Evolutionary conservation across 257 asterid genomes (phyloP), one percentile per base, ranked within the genome.

Genomic region (Verbena officinalis): DNA sequence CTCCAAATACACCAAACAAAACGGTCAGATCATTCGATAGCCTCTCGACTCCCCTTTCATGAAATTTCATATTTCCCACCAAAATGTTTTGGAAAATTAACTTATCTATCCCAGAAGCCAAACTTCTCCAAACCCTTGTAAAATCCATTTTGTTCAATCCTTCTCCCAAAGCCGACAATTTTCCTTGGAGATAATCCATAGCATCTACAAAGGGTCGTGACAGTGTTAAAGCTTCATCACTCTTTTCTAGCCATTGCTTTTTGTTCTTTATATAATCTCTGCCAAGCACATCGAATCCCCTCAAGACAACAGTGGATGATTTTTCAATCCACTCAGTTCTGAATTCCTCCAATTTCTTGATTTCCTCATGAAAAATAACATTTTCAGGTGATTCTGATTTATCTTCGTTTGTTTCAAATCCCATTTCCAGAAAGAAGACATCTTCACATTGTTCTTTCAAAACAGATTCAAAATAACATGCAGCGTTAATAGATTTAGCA

Each of bases 221-320:
- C 42, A 84, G 79, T 12, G 75, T 49, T 59, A 53, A 68, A 53
- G 77, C 82, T 62, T 86, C 97, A 36, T 86, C 92, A 46, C 77
- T 77, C 75, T 77, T 87, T 65, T 87, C 96, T 74, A 80, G 97
- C 97, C 96, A 90, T 63, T 86, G 96, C 76, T 76, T 94, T 81
- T 81, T 87, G 77, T 88, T 94, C 77, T 85, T 94, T 33, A 81
- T 51, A 72, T 94, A 90, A 39, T 90, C 99, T 64, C 97, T 88
- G 69, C 82, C 83, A 52, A 71, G 77, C 13, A 90, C 86, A 59
- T 84, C 96, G 43, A 94, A 90, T 11, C 99, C 99, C 64, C 97
- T 80, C 51, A 88, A 72, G 52, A 90, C 80, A 53, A 94, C 99
- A 19, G 91, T 86, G 40, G 97, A 84, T 64, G 90, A 43, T 80